Evolutionary conservation across 2,329 filamentous ascomycete genomes (phyloP).

Genomic region (Calycina herbarum): DNA sequence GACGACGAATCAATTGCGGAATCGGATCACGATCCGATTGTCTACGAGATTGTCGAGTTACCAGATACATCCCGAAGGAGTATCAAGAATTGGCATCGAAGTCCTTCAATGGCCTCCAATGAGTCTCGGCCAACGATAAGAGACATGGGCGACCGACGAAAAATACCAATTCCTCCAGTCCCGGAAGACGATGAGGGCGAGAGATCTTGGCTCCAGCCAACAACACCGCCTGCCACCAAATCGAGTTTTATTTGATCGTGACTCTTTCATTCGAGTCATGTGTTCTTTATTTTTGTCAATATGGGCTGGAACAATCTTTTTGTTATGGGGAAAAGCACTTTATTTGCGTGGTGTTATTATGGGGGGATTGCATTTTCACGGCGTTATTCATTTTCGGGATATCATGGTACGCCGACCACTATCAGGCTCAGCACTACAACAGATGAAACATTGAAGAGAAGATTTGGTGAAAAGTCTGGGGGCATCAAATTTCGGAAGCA

Average conservation of each 20-base stretch:
- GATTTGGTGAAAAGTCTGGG: neutral
- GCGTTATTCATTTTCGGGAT: neutral
- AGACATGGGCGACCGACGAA: slow-evolving; percentile 5
- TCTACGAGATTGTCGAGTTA: slow-evolving; percentile 15
- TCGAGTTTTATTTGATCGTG: slow-evolving; percentile 6
- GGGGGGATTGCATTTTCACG: neutral
- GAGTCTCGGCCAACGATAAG: slow-evolving; percentile 2
- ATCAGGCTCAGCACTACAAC: slow-evolving; percentile 1
- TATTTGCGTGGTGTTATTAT: neutral
- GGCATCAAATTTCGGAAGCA: neutral
- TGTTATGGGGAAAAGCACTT: neutral
- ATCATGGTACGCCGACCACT: neutral
- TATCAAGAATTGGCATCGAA: slow-evolving; percentile 13
- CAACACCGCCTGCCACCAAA: slow-evolving; percentile 9
- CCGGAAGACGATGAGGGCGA: slow-evolving; percentile 9
- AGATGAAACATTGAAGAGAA: neutral
- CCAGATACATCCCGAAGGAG: slow-evolving; percentile 16
- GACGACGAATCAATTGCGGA: slow-evolving; percentile 7
- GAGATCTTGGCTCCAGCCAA: slow-evolving; percentile 10
- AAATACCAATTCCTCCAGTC: slow-evolving; percentile 4
- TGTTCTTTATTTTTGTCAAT: slow-evolving; percentile 6
- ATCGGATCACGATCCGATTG: slow-evolving; percentile 6
- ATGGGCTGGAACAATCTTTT: neutral
- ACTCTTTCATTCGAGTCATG: neutral
- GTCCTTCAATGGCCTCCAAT: neutral